phyloP scores from a whole-genome alignment of 2,329 filamentous ascomycete species.

The Aureobasidium sp. region DNA sequence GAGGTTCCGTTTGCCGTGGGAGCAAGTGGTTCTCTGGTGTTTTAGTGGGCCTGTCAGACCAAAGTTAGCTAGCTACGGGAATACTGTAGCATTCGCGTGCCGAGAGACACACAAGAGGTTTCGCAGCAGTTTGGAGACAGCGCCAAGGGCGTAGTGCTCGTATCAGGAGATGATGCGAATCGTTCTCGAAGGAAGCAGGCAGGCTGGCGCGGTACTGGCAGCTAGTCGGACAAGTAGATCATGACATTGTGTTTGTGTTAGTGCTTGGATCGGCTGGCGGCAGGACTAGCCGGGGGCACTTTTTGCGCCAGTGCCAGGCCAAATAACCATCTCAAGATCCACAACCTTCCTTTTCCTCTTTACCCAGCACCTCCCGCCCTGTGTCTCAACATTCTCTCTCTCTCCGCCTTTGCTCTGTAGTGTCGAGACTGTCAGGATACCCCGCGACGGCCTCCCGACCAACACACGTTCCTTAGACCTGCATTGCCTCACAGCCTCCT shows the following conservation, averaged over 20 bases:
- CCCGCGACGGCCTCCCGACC: background rate
- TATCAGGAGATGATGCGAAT: constrained; percentile 8
- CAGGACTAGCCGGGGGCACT: constrained; percentile 1
- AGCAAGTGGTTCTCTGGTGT: background rate
- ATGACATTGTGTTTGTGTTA: background rate
- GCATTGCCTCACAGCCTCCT: background rate
- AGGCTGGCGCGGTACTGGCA: background rate
- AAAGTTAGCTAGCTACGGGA: constrained; percentile 6
- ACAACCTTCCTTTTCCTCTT: background rate
- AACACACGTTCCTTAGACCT: background rate
- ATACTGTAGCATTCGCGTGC: background rate
- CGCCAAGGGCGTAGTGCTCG: background rate
- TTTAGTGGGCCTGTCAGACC: constrained; percentile 11
- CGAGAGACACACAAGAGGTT: background rate
- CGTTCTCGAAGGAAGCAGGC: constrained; percentile 3
- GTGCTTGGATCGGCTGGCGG: background rate
- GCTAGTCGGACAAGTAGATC: background rate
- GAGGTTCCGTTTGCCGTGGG: background rate
- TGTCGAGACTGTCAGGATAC: background rate
- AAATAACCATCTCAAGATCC: background rate
- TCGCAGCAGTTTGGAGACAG: background rate
- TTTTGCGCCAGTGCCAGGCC: background rate
- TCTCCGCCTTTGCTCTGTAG: background rate
- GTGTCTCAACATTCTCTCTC: background rate
- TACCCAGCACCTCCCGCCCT: background rate